phyloP scores from a whole-genome alignment of 805 yeast genomes.

The Saccharomyces eubayanus region DNA sequence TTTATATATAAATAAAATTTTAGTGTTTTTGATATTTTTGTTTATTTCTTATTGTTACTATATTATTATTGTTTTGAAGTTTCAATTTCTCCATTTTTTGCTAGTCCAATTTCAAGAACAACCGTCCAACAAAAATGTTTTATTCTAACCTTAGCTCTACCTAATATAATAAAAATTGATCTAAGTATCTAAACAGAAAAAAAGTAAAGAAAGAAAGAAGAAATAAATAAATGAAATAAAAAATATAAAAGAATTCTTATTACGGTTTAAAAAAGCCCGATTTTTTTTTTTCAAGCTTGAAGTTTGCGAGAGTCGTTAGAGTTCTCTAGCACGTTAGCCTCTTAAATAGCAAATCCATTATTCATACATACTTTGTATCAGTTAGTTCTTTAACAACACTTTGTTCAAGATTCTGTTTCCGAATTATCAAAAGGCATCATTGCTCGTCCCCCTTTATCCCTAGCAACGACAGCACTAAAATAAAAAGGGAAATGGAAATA shows the following conservation, averaged over 20 bases:
- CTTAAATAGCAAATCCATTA: not conserved
- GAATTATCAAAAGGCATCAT: not conserved
- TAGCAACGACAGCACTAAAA: too few species aligned
- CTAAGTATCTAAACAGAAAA: not conserved
- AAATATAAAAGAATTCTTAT: not conserved
- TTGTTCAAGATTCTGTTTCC: not conserved
- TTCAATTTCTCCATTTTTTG: not conserved
- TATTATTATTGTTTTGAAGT: not conserved
- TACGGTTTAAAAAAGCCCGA: not conserved
- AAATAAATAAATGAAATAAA: not conserved
- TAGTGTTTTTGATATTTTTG: not conserved
- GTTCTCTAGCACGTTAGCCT: not conserved
- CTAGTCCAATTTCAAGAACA: not conserved
- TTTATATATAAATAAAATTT: not conserved
- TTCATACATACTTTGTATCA: not conserved
- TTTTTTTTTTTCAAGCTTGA: not conserved
- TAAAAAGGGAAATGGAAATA: not conserved
- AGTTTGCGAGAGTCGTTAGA: not conserved
- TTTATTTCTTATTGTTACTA: not conserved
- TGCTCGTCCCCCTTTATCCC: not conserved
- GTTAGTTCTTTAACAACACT: not conserved
- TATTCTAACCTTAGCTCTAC: not conserved
- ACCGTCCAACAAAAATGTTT: not conserved
- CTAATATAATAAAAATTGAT: not conserved
- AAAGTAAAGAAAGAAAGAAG: not conserved